Percentiles rank a stretch among this genome's conserved stretches.
phyloP scores from a whole-genome alignment of 2,329 filamentous ascomycete genomes.

The Cladosporium phlei region DNA sequence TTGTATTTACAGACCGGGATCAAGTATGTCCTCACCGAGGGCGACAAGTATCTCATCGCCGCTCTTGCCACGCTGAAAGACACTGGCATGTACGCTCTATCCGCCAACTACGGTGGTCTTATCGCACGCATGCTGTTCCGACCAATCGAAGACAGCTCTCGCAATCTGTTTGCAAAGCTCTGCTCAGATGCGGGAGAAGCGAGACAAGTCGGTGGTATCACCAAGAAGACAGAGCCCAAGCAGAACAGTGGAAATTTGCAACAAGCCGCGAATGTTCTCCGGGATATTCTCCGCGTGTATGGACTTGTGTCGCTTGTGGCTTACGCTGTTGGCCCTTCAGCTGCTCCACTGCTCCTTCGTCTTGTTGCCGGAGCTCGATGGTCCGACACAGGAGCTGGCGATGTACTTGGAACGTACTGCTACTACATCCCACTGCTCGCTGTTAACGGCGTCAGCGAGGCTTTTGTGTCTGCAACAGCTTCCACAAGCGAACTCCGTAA shows the following conservation, averaged over 20 bases:
- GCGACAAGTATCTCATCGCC: conserved; percentile 83
- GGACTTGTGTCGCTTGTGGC: conserved; percentile 65
- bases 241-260: conserved; percentile 20
- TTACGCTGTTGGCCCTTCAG: conserved; percentile 65
- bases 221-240: conserved; percentile 4
- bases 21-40: conserved; percentile 91
- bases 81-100: conserved; percentile 87
- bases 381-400: conserved; percentile 66
- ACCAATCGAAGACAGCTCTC: conserved; percentile 88
- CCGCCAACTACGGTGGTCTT: conserved; percentile 86
- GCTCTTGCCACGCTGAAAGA: conserved; percentile 69
- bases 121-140: conserved; percentile 87
- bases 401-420: conserved; percentile 74
- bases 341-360: conserved; percentile 67
- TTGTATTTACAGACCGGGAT: conserved; percentile 83
- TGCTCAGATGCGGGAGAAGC: conserved; percentile 42
- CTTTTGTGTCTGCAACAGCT: conserved; percentile 86
- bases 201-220: conserved; percentile 5
- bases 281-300: conserved; percentile 67
- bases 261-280: conserved; percentile 50
- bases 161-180: conserved; percentile 81
- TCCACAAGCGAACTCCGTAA: conserved; percentile 66
- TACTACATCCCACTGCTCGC: conserved; percentile 92
- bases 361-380: conserved; percentile 74
- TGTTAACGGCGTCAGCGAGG: conserved; percentile 85